A percentile compares a stretch with the other conserved stretches of the same genome.
These are phyloP conservation scores for Lentinula guzmanii DNA, from an alignment of 768 basidiomycete species.

Conservation along the genomic window DNA sequence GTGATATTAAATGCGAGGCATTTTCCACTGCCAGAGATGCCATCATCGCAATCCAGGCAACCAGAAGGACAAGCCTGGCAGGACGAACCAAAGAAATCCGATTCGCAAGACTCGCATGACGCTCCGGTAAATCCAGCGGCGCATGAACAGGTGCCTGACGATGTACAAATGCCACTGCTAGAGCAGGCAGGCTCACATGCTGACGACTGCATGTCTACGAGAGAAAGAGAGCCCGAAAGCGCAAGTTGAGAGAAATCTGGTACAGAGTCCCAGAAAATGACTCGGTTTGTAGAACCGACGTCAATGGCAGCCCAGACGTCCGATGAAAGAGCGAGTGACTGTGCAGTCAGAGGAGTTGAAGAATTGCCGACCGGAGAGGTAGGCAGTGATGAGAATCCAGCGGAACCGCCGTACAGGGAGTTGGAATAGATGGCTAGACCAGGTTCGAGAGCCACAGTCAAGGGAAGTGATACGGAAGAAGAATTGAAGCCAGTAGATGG, in stretches of 20 bases:
- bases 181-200: conserved; percentile 75
- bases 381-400: conserved; percentile 54
- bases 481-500: conserved; percentile 64
- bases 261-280: conserved; percentile 75
- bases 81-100: conserved; percentile 68
- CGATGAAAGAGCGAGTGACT: conserved; percentile 62
- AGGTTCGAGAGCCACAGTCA: conserved; percentile 59
- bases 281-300: conserved; percentile 46
- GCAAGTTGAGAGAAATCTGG: conserved; percentile 73
- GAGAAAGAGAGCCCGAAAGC: conserved; percentile 41
- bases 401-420: conserved; percentile 59
- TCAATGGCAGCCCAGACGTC: conserved; percentile 66
- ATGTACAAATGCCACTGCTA: conserved; percentile 63
- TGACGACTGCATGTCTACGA: conserved; percentile 68
- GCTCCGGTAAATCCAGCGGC: conserved; percentile 69
- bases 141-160: conserved; percentile 68
- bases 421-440: conserved; percentile 64
- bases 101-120: conserved; percentile 72
- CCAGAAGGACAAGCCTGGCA: conserved; percentile 67
- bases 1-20: conserved; percentile 50
- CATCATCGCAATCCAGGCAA: conserved; percentile 72
- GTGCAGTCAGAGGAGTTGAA: conserved; percentile 44
- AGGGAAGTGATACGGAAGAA: conserved; percentile 53
- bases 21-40: conserved; percentile 69
- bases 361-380: conserved; percentile 38